Evolutionary conservation across 257 asterid genomes (phyloP).

Genomic region (Solanum chiquidenum): DNA sequence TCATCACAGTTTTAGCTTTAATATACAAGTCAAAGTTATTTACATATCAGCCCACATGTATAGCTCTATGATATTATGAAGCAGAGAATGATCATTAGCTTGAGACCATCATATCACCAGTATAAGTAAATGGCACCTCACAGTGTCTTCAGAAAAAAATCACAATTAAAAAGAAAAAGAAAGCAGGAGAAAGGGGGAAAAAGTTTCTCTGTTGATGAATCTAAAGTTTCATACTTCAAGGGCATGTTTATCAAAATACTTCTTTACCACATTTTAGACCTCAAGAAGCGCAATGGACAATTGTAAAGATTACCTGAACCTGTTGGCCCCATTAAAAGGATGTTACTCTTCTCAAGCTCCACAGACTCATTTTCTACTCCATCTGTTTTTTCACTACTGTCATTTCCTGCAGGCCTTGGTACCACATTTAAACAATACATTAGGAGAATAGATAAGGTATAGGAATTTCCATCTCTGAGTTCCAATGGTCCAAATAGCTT

Average conservation of each 20-base stretch:
- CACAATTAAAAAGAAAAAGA: neutral
- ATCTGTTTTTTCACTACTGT: conserved; percentile 38
- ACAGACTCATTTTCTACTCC: conserved; percentile 55
- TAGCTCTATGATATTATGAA: neutral
- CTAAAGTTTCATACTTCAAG: neutral
- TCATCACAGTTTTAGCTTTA: neutral
- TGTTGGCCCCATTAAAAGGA: conserved; percentile 97
- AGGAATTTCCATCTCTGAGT: neutral
- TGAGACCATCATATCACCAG: neutral
- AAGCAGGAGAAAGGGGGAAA: neutral
- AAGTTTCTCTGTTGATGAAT: neutral
- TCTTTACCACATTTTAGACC: neutral
- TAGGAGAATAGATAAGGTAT: neutral
- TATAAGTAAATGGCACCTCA: neutral
- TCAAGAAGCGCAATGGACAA: neutral
- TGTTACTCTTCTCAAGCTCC: conserved; percentile 97
- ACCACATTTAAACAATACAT: conserved; percentile 19
- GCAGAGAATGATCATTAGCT: neutral
- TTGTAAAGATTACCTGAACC: conserved; percentile 85
- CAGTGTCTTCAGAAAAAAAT: neutral
- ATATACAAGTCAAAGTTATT: neutral
- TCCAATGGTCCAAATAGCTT: neutral
- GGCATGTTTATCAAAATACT: neutral
- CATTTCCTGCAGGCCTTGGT: conserved; percentile 69
- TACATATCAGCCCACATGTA: neutral